phyloP scores from a whole-genome alignment of 83 land plant genomes.

The Larix sibirica region DNA sequence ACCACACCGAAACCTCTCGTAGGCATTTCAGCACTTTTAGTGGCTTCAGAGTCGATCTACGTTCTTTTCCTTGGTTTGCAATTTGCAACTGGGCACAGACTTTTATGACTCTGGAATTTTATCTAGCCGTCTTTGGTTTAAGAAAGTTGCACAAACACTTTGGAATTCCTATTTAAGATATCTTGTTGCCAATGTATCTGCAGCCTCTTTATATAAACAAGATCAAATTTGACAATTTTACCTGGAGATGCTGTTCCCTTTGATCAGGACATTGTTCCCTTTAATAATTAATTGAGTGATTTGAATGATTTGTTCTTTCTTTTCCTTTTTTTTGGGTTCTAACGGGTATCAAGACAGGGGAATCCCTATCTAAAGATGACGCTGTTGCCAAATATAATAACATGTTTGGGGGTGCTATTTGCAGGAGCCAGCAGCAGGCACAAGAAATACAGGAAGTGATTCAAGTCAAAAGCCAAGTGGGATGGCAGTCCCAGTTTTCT shows the following conservation, averaged over 20 bases:
- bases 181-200: not conserved
- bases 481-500: conserved; percentile 13
- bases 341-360: not conserved
- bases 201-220: not conserved
- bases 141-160: conserved; percentile 9
- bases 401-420: not conserved
- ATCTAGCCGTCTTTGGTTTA: not conserved
- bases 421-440: conserved; percentile 5
- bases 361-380: not conserved
- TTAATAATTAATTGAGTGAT: not conserved
- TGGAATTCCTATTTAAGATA: not conserved
- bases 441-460: conserved; percentile 5
- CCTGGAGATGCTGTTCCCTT: not conserved
- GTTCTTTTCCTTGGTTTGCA: not conserved
- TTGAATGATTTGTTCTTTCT: not conserved
- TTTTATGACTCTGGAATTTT: not conserved
- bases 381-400: not conserved
- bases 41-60: not conserved
- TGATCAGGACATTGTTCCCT: not conserved
- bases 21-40: not conserved
- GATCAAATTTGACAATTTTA: not conserved
- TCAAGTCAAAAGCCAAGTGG: conserved; percentile 6
- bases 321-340: not conserved
- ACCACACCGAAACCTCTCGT: not conserved
- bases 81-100: not conserved